Evolutionary conservation across 805 yeast genomes (phyloP).

Genomic region (Kodamaea kaohsiungensis): DNA sequence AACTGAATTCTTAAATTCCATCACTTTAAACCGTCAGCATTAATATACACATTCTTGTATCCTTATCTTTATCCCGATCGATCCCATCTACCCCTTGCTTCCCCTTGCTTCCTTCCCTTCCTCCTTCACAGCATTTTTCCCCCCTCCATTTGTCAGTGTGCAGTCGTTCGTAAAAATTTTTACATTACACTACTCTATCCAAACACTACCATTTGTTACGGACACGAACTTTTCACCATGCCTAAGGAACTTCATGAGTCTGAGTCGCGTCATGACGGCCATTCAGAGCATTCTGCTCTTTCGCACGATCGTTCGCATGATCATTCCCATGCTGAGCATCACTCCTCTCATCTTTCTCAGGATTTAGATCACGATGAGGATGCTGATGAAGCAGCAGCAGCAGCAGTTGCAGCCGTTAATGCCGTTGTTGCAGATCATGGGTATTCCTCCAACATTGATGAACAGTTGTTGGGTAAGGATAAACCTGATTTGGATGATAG

Average conservation of each 20-base stretch:
- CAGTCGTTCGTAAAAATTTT: slow-evolving; percentile 4
- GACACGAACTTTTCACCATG: slow-evolving; percentile 11
- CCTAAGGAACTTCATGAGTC: slow-evolving; percentile 5
- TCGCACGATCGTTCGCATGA: slow-evolving; percentile 1
- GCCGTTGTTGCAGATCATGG: slow-evolving; percentile 20
- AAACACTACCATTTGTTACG: slow-evolving; percentile 7
- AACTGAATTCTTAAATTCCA: too few relatives aligned
- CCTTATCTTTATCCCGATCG: too few relatives aligned
- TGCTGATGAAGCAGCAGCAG: slow-evolving; percentile 8
- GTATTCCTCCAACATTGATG: slow-evolving; percentile 40
- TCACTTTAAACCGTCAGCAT: too few relatives aligned
- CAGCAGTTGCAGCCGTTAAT: slow-evolving; percentile 11
- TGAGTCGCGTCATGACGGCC: slow-evolving; percentile 7
- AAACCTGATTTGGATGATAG: slow-evolving; percentile 14
- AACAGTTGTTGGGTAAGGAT: slow-evolving; percentile 29
- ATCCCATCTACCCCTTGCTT: too few relatives aligned
- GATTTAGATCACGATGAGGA: slow-evolving; percentile 5
- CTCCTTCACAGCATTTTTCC: background rate
- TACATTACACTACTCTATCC: slow-evolving; percentile 7
- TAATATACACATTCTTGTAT: too few relatives aligned
- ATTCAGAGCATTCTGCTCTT: background rate
- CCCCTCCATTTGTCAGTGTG: background rate
- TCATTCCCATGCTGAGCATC: slow-evolving; percentile 5
- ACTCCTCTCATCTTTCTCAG: background rate
- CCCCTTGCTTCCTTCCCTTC: background rate